phyloP scores from a whole-genome alignment of 2,329 filamentous ascomycete species.

The Fusarium verticillioides region DNA sequence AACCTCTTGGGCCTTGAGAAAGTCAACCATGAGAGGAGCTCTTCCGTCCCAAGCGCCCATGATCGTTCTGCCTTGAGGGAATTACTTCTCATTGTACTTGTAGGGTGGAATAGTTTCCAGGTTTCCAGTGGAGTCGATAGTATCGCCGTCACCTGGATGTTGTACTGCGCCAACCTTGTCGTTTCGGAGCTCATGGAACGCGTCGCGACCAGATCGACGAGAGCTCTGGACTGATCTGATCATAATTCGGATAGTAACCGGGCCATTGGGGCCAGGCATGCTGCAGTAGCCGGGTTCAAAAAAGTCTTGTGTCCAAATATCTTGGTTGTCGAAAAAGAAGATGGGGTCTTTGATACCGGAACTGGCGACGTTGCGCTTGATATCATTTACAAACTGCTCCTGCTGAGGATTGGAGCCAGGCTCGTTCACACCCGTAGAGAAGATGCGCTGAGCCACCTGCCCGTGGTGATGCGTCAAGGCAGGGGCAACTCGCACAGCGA shows the following conservation, averaged over 20 bases:
- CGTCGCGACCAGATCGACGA: conserved; percentile 46
- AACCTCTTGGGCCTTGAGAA: conserved; percentile 49
- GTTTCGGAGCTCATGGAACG: conserved; percentile 46
- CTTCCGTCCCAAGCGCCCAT: conserved; percentile 24
- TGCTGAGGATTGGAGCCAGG: not conserved
- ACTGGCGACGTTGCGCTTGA: not conserved
- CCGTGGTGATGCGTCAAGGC: conserved; percentile 52
- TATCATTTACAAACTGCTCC: not conserved
- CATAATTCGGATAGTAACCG: conserved; percentile 48
- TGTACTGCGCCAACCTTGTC: conserved; percentile 48
- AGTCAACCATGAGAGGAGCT: conserved; percentile 39
- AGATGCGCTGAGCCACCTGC: conserved; percentile 44
- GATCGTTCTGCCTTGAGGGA: conserved; percentile 37
- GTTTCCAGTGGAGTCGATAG: conserved; percentile 46
- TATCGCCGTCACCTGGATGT: conserved; percentile 19
- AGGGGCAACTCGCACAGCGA: conserved; percentile 50
- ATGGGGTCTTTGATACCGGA: conserved; percentile 20
- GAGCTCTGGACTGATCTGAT: conserved; percentile 45
- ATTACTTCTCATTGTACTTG: conserved; percentile 29
- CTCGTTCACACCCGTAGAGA: not conserved
- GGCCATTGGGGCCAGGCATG: conserved; percentile 52
- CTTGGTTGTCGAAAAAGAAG: conserved; percentile 16
- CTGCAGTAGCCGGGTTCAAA: conserved; percentile 53
- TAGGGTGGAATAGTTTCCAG: conserved; percentile 53
- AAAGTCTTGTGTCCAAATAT: conserved; percentile 53